Evolutionary conservation across 306 rosid genomes (phyloP), one percentile per base, ranked within the genome.

Genomic region (Luffa acutangula): DNA sequence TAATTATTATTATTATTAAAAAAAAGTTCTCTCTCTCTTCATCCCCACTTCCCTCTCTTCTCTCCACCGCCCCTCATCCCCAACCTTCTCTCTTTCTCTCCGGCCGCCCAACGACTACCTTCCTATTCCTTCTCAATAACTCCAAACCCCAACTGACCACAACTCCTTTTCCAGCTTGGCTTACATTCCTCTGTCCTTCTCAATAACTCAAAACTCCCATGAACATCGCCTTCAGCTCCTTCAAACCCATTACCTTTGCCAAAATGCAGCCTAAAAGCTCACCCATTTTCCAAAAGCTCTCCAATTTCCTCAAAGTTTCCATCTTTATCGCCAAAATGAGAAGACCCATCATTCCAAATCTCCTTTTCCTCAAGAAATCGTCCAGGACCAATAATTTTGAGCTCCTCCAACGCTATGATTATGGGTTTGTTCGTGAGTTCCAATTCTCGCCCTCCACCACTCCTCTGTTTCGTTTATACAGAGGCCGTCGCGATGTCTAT

Each of bases 101-200:
- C n/a, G n/a, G n/a, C n/a, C n/a, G n/a, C n/a, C 49, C 81, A 90
- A 90, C 93, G 91, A 91, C 93, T 91, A 91, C 85, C 75, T 58
- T 75, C 85, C 31, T 53, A 52, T 77, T 82, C 81, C 62, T 56
- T 69, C 67, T 56, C 53, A 65, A 46, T 60, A 78, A 64, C 76
- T 39, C 73, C 77, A 66, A 67, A 81, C 51, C 81, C 51, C 82
- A 57, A 88, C 96, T 92, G 87, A 89, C 91, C 89, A 85, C 31
- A 46, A 1, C 58, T 46, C 1, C 76, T 84, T 83, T 86, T 84
- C 85, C 90, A 91, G 87, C 86, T 86, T 7, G 88, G 91, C 91
- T 81, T 45, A 39, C 67, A 73, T 83, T 78, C 54, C 52, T 56
- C 46, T 13, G 37, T 5, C 0, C 33, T 48, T 65, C n/a, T n/a